Conservation (phyloP, 2,329 filamentous ascomycete species). For the Lasiodiplodia hormozganensis region DNA sequence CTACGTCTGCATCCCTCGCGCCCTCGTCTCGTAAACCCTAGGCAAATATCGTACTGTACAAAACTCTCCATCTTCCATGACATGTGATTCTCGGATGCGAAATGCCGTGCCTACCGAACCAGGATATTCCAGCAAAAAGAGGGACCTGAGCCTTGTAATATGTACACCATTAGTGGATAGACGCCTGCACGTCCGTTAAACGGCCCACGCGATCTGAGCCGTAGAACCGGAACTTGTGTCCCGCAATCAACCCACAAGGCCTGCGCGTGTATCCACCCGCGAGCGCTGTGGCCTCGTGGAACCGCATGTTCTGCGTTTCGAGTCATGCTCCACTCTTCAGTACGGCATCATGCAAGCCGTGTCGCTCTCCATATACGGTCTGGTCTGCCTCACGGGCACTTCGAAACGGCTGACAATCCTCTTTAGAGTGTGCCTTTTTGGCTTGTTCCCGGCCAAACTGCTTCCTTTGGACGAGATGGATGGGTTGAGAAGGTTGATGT, state of each 20-base stretch:
- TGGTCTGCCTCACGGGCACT: not conserved
- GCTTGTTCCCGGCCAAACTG: not conserved
- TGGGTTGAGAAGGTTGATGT: not conserved
- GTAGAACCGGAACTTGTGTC: slow-evolving; percentile 5
- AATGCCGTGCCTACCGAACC: slow-evolving; percentile 14
- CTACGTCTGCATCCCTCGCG: not conserved
- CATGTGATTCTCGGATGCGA: slow-evolving; percentile 22
- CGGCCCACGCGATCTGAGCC: slow-evolving; percentile 16
- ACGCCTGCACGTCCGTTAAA: slow-evolving; percentile 16
- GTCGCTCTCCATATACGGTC: slow-evolving; percentile 7
- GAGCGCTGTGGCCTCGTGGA: slow-evolving; percentile 4
- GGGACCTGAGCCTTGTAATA: slow-evolving; percentile 3
- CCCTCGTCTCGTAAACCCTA: not conserved
- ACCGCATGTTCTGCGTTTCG: not conserved
- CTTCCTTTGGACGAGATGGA: not conserved
- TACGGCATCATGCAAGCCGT: slow-evolving; percentile 3
- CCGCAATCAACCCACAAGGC: not conserved
- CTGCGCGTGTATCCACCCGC: slow-evolving; percentile 2
- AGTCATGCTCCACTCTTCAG: not conserved
- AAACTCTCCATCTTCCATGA: not conserved
- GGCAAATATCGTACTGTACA: not conserved
- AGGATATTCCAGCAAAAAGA: slow-evolving; percentile 8
- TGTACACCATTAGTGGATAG: slow-evolving; percentile 5
- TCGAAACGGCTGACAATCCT: slow-evolving; percentile 2
- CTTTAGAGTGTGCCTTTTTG: not conserved